Percentiles rank a stretch among this genome's conserved stretches.
Conservation (phyloP, 495 filamentous ascomycete species). For the Aspergillus sclerotioniger region DNA sequence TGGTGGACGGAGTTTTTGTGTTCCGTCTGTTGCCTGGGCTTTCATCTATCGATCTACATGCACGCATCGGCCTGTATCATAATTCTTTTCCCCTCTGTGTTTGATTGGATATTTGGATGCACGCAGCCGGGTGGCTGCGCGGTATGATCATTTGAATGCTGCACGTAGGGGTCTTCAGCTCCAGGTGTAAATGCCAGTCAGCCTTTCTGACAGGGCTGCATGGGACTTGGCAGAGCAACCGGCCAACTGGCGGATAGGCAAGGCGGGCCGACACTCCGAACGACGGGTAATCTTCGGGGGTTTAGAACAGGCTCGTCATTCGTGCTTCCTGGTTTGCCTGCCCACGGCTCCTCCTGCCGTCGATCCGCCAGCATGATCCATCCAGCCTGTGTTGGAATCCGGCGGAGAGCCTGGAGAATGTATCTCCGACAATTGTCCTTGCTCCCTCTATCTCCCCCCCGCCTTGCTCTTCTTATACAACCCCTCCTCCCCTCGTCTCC, state of each 20-base stretch:
- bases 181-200: not conserved
- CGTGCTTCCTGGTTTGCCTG: not conserved
- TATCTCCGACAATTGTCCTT: not conserved
- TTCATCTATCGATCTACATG: too few relatives aligned
- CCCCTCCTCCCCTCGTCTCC: not conserved
- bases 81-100: not conserved
- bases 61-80: not conserved
- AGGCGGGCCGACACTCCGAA: slow-evolving; percentile 5
- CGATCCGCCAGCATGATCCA: not conserved
- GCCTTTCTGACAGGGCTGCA: not conserved
- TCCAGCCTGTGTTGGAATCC: not conserved
- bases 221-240: too few relatives aligned
- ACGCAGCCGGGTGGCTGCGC: not conserved
- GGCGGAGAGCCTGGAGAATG: not conserved
- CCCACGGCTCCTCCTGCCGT: not conserved
- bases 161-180: too few relatives aligned
- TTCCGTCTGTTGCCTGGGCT: not conserved
- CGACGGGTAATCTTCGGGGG: slow-evolving; percentile 27
- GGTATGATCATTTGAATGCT: not conserved
- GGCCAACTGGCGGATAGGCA: not conserved
- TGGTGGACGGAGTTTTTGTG: slow-evolving; percentile 6
- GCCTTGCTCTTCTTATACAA: not conserved
- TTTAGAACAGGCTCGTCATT: not conserved
- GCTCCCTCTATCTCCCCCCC: not conserved
- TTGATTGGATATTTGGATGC: not conserved